A percentile compares a stretch with the other conserved stretches of the same genome.
Evolutionary conservation across 2,329 filamentous ascomycete species (phyloP).

Genomic region (Chaetomium olivaceum): DNA sequence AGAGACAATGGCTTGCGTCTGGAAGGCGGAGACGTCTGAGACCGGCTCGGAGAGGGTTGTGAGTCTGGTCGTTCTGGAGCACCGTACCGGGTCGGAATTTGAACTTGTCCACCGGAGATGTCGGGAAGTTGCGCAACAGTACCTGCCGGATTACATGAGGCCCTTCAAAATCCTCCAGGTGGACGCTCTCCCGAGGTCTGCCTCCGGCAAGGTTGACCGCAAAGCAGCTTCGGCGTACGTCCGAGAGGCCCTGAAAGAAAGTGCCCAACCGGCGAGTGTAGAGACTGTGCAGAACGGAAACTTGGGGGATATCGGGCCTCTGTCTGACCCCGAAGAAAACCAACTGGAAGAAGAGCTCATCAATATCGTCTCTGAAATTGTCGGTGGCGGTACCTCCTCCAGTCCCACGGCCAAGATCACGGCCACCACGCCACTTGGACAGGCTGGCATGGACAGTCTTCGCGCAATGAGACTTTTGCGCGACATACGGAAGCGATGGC

Average conservation of each 20-base stretch:
- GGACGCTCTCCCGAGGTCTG: background rate
- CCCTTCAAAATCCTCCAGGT: background rate
- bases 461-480: background rate
- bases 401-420: background rate
- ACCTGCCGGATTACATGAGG: background rate
- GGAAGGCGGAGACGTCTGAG: background rate
- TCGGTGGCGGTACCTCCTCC: background rate
- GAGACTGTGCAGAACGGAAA: background rate
- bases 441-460: background rate
- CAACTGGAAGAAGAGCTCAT: background rate
- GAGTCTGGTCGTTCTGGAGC: background rate
- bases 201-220: background rate
- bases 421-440: background rate
- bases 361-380: background rate
- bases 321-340: background rate
- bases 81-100: background rate
- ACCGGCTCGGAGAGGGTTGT: background rate
- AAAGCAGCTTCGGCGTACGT: background rate
- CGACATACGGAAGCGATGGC: background rate
- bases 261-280: background rate
- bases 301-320: background rate
- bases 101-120: background rate
- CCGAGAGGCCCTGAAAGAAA: background rate
- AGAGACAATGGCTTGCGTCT: background rate
- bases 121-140: background rate